phyloP scores from a whole-genome alignment of 176 grass and related monocot genomes.

The Triticum monococcum region DNA sequence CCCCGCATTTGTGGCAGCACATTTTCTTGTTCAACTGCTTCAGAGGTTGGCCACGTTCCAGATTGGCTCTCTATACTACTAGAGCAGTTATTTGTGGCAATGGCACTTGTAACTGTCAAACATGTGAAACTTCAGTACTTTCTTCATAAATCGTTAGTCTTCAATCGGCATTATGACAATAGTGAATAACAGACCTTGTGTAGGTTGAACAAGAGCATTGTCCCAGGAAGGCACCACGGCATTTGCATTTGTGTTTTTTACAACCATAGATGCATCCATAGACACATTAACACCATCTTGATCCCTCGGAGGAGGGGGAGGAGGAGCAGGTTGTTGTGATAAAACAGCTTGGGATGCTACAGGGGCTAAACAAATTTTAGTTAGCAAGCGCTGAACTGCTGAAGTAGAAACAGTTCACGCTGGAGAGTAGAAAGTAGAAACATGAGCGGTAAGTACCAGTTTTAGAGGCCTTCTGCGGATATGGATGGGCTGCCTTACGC shows the following conservation, averaged over 20 bases:
- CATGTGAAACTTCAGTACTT: constrained; percentile 31
- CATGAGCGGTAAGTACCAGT: constrained; percentile 34
- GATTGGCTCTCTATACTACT: constrained; percentile 71
- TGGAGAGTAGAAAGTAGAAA: background rate
- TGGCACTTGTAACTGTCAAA: constrained; percentile 29
- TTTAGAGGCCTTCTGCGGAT: constrained; percentile 96
- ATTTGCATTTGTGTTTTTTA: constrained; percentile 36
- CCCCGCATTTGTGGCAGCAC: constrained; percentile 43
- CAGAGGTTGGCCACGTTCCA: constrained; percentile 45
- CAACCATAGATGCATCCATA: constrained; percentile 41
- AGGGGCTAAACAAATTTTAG: constrained; percentile 12
- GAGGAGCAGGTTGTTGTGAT: constrained; percentile 28
- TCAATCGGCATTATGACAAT: background rate
- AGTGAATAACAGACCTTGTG: constrained; percentile 39
- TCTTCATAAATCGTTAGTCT: background rate
- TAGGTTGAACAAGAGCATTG: constrained; percentile 44
- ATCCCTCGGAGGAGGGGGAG: constrained; percentile 37
- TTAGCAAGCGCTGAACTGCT: background rate
- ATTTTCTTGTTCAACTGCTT: constrained; percentile 77
- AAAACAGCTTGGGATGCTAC: constrained; percentile 31
- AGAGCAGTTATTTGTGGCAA: constrained; percentile 67
- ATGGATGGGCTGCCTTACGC: constrained; percentile 94
- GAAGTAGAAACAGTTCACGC: background rate
- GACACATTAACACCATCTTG: constrained; percentile 36
- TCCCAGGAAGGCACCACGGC: constrained; percentile 27